Conservation (phyloP, 2,329 filamentous ascomycete species). For the Alternaria brassicicola region DNA sequence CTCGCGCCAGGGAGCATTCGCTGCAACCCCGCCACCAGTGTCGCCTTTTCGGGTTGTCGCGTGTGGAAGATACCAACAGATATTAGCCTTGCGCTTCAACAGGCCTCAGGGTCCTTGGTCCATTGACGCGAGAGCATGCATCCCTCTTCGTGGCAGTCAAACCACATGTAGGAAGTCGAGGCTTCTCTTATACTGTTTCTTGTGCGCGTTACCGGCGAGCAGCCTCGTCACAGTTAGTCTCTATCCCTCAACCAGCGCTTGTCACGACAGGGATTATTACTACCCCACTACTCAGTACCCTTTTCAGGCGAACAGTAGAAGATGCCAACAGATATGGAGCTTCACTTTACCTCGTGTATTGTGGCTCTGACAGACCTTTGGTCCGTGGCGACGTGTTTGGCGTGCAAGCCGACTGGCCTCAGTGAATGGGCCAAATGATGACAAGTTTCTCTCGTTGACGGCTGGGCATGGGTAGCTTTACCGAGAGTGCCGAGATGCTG, state of each 20-base stretch:
- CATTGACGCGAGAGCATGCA: conserved; percentile 29
- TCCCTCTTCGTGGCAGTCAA: conserved; percentile 16
- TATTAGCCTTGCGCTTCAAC: conserved; percentile 28
- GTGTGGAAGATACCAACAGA: conserved; percentile 39
- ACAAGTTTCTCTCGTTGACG: background rate
- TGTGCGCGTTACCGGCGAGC: background rate
- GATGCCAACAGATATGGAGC: conserved; percentile 18
- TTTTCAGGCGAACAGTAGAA: conserved; percentile 12
- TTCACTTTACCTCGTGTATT: conserved; percentile 5
- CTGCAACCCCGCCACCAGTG: conserved; percentile 33
- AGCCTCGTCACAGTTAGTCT: background rate
- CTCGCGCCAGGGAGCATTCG: conserved; percentile 26
- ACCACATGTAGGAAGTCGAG: conserved; percentile 23
- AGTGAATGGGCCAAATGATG: background rate
- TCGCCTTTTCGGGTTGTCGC: conserved; percentile 30
- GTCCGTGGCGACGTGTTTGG: conserved; percentile 15
- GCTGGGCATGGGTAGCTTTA: background rate
- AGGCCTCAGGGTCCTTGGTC: conserved; percentile 37
- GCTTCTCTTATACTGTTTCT: conserved; percentile 14
- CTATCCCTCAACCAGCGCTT: background rate
- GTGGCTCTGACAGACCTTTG: conserved; percentile 18
- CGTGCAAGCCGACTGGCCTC: conserved; percentile 4
- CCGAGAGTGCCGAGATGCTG: background rate
- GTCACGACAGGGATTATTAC: background rate
- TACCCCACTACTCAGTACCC: conserved; percentile 10